Percentiles rank a stretch among this genome's conserved stretches.
These are phyloP conservation scores for Tephrocybe sp. DNA, from an alignment of 768 basidiomycete species.

Conservation along the genomic window DNA sequence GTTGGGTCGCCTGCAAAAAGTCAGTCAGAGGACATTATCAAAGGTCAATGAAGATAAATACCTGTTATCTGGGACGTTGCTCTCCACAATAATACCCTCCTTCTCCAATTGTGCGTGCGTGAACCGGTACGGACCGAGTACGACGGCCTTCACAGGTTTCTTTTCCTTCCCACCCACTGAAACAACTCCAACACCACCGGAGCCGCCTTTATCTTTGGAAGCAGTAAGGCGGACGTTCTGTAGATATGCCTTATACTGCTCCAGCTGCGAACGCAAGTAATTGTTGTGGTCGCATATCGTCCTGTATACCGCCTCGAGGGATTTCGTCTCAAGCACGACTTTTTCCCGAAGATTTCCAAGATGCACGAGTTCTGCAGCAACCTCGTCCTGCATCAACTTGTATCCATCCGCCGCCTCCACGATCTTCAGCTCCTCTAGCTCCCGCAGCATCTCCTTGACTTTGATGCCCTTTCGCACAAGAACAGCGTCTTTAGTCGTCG, in stretches of 20 bases:
- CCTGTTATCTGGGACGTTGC: slow-evolving; percentile 98
- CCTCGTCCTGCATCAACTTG: slow-evolving; percentile 97
- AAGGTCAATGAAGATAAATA: slow-evolving; percentile 30
- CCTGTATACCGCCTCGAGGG: slow-evolving; percentile 96
- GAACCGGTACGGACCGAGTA: slow-evolving; percentile 94
- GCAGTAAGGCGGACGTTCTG: slow-evolving; percentile 95
- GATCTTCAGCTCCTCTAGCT: slow-evolving; percentile 87
- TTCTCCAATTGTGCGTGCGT: slow-evolving; percentile 98
- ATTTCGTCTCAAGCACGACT: slow-evolving; percentile 87
- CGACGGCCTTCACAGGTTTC: slow-evolving; percentile 80
- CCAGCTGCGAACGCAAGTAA: slow-evolving; percentile 92
- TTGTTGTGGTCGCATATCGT: slow-evolving; percentile 99
- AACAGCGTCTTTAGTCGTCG: slow-evolving; percentile 95
- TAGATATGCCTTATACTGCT: slow-evolving; percentile 99
- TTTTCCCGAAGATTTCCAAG: slow-evolving; percentile 96
- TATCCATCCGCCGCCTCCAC: slow-evolving; percentile 82
- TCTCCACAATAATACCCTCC: slow-evolving; percentile 98
- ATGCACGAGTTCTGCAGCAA: slow-evolving; percentile 91
- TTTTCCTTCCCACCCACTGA: slow-evolving; percentile 97
- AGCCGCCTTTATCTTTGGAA: slow-evolving; percentile 83
- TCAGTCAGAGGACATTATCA: background rate
- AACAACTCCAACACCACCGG: slow-evolving; percentile 90
- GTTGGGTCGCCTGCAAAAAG: slow-evolving; percentile 73
- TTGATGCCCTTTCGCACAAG: slow-evolving; percentile 98
- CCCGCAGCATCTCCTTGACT: slow-evolving; percentile 98